phyloP scores from a whole-genome alignment of 768 basidiomycete genomes.

The Leccinellum rugosiceps region DNA sequence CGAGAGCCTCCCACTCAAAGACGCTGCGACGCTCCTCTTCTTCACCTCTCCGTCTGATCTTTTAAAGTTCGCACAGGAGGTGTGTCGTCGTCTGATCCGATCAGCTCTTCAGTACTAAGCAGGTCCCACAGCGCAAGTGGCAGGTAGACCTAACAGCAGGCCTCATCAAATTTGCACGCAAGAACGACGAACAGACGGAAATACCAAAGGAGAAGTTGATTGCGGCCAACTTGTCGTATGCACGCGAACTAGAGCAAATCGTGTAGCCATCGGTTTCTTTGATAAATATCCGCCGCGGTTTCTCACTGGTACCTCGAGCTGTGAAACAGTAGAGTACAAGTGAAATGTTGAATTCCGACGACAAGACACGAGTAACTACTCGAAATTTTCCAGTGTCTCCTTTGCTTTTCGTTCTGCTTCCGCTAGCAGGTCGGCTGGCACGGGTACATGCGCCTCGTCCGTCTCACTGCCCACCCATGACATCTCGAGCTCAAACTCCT shows the following conservation, averaged over 20 bases:
- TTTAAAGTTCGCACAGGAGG: conserved; percentile 77
- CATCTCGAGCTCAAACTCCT: conserved; percentile 97
- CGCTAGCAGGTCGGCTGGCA: conserved; percentile 79
- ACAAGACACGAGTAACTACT: conserved; percentile 32
- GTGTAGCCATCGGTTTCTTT: conserved; percentile 46
- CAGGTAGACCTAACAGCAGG: conserved; percentile 69
- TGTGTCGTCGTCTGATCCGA: conserved; percentile 30
- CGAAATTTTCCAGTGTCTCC: conserved; percentile 72
- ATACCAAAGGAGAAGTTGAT: conserved; percentile 87
- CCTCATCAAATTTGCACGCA: conserved; percentile 75
- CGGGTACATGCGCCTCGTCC: conserved; percentile 70
- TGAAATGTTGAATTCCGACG: conserved; percentile 24
- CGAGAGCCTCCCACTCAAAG: conserved; percentile 83
- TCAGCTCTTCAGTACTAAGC: background rate
- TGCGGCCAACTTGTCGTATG: conserved; percentile 71
- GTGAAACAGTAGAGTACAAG: conserved; percentile 4
- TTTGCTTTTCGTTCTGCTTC: conserved; percentile 90
- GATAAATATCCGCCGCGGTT: background rate
- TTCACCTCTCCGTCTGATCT: conserved; percentile 82
- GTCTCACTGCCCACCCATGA: conserved; percentile 93
- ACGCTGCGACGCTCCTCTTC: conserved; percentile 89
- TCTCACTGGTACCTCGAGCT: background rate
- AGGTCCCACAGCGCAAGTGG: conserved; percentile 67
- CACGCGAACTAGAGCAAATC: conserved; percentile 88
- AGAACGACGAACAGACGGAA: conserved; percentile 77